Percentiles rank a stretch among this genome's conserved stretches.
phyloP scores from a whole-genome alignment of 176 grass and related monocot genomes.

The Zea mays region Zm-B73-REFERENCE-NAM-5.0 NC_050097.1:124397001-124397500 shows the following conservation, averaged over 20 bases:
- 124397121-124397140: no score
- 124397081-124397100: no score
- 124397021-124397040: no score
- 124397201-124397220: neutral
- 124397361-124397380: slow-evolving; percentile 71
- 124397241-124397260: neutral
- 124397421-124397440: slow-evolving; percentile 87
- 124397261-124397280: neutral
- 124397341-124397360: slow-evolving; percentile 63
- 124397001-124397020: no score
- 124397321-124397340: slow-evolving; percentile 63
- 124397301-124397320: slow-evolving; percentile 34
- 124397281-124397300: neutral
- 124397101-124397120: no score
- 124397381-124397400: slow-evolving; percentile 81
- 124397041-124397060: no score
- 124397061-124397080: no score
- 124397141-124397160: no score
- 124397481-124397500: slow-evolving; percentile 55
- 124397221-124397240: neutral
- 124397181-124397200: no score
- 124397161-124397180: no score
- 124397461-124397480: slow-evolving; percentile 78
- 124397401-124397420: slow-evolving; percentile 78
- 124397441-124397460: slow-evolving; percentile 56